These are phyloP conservation scores for Inosperma sp. DNA, from an alignment of 768 basidiomycete genomes.

Conservation along the genomic window DNA sequence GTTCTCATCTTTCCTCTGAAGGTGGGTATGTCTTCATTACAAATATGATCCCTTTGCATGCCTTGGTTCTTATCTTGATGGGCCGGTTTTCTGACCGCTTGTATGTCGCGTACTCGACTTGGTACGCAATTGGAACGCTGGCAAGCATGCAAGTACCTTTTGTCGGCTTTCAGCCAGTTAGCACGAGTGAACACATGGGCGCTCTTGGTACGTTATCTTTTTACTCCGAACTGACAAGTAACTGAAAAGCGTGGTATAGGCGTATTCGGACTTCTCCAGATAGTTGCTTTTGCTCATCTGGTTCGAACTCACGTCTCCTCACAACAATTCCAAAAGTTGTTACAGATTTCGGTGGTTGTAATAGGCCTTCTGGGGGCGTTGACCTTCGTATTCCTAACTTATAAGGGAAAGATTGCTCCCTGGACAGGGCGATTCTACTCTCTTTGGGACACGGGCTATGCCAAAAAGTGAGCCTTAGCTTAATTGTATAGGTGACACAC, in stretches of 20 bases:
- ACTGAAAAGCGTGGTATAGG: conserved; percentile 40
- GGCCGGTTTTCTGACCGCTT: conserved; percentile 88
- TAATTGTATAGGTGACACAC: conserved; percentile 7
- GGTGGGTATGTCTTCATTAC: conserved; percentile 99
- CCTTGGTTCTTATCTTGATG: conserved; percentile 93
- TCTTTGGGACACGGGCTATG: conserved; percentile 98
- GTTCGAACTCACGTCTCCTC: conserved; percentile 86
- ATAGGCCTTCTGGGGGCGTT: conserved; percentile 67
- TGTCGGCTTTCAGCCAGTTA: conserved; percentile 97
- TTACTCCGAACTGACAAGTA: conserved; percentile 10
- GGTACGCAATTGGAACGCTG: conserved; percentile 97
- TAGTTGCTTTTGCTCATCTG: conserved; percentile 88
- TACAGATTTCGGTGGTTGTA: conserved; percentile 63
- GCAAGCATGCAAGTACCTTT: conserved; percentile 99
- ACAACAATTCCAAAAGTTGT: conserved; percentile 84
- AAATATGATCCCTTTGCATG: conserved; percentile 98
- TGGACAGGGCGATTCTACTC: conserved; percentile 99
- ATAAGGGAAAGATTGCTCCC: conserved; percentile 93
- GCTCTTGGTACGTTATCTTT: conserved; percentile 67
- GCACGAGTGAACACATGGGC: conserved; percentile 98
- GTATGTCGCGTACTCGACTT: conserved; percentile 93
- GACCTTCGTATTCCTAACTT: conserved; percentile 77
- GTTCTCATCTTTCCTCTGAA: conserved; percentile 24
- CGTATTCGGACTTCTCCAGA: conserved; percentile 94
- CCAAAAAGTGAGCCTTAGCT: conserved; percentile 70